Evolutionary conservation across 352 stramenopile genomes (phyloP).

Genomic region (Globisporangium nunn): DNA sequence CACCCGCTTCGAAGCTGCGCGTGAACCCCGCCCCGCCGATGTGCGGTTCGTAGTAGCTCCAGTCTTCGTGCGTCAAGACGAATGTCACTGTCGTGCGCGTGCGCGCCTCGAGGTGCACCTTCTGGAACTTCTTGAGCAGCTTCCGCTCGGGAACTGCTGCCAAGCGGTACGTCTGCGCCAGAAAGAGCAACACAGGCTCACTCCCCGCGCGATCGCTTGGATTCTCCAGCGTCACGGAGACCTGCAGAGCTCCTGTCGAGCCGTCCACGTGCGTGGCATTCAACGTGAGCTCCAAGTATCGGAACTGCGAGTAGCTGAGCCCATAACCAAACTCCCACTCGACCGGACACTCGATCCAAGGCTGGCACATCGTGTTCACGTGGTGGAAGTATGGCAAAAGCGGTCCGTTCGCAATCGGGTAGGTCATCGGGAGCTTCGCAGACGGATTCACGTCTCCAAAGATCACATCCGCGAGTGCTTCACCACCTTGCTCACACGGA

Average conservation of each 20-base stretch:
- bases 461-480: constrained; percentile 62
- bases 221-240: constrained; percentile 64
- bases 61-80: constrained; percentile 30
- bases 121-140: constrained; percentile 70
- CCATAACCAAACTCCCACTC: constrained; percentile 65
- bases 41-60: constrained; percentile 46
- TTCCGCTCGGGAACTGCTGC: constrained; percentile 60
- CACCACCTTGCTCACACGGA: constrained; percentile 71
- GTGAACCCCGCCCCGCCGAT: constrained; percentile 34
- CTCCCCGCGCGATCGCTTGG: constrained; percentile 30
- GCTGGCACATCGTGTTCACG: constrained; percentile 50
- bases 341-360: constrained; percentile 41
- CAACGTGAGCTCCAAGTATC: constrained; percentile 44
- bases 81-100: constrained; percentile 34
- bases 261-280: constrained; percentile 25
- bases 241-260: constrained; percentile 22
- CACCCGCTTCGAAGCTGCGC: constrained; percentile 25
- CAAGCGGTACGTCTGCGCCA: constrained; percentile 43
- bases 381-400: constrained; percentile 64
- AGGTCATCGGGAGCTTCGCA: constrained; percentile 75
- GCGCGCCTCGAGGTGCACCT: constrained; percentile 34
- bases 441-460: constrained; percentile 66
- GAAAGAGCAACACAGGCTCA: constrained; percentile 70
- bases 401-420: constrained; percentile 36
- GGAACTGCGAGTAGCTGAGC: constrained; percentile 59